Percentiles rank a stretch among this genome's conserved stretches.
Evolutionary conservation across 2,329 filamentous ascomycete species (phyloP).

Genomic region (Penicillium sp.): DNA sequence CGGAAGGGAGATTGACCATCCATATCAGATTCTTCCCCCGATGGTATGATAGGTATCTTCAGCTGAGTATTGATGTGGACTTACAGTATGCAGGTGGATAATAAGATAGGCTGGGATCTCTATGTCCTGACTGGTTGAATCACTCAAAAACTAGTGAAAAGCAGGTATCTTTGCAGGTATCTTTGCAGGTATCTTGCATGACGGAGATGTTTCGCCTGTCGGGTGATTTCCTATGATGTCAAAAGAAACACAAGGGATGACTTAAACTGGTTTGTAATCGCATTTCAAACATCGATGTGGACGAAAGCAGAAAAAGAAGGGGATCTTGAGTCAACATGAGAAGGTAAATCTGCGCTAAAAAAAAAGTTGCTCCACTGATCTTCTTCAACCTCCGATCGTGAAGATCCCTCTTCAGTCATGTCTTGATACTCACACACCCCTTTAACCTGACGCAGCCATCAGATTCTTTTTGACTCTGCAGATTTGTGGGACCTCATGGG

Average conservation of each 20-base stretch:
- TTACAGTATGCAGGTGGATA: constrained; percentile 3
- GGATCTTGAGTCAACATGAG: background rate
- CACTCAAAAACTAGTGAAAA: background rate
- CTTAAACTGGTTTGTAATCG: background rate
- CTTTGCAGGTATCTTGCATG: constrained; percentile 1
- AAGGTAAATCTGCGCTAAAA: background rate
- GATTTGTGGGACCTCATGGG: constrained; percentile 9
- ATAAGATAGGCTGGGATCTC: background rate
- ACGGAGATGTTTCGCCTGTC: constrained; percentile 6
- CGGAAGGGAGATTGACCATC: background rate
- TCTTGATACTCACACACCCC: background rate
- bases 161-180: constrained; percentile 4
- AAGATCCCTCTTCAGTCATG: constrained; percentile 2
- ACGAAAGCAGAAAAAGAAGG: background rate
- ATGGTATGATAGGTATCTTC: constrained; percentile 1
- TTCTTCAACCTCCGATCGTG: constrained; percentile 3
- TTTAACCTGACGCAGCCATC: background rate
- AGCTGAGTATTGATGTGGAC: background rate
- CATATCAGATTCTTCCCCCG: background rate
- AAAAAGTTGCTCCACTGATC: constrained; percentile 10
- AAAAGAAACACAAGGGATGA: constrained; percentile 6
- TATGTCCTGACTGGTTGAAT: background rate
- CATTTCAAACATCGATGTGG: background rate
- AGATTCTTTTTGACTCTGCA: constrained; percentile 5
- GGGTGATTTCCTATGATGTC: constrained; percentile 8